Conservation (phyloP, 2,329 filamentous ascomycete species). For the Aspergillus sp. region DNA sequence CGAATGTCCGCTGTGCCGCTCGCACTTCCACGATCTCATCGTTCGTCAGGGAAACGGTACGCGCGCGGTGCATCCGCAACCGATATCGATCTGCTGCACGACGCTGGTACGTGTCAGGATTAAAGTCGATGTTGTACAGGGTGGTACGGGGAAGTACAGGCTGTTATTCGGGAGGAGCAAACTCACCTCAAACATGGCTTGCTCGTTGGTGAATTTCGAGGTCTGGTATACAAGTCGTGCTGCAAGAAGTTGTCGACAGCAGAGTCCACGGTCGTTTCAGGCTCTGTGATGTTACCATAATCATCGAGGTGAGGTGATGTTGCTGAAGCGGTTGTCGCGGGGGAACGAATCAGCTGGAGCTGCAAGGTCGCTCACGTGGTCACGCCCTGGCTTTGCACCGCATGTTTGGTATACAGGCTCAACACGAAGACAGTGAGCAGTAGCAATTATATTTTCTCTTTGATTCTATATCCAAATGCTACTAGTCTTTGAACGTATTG, state of each 20-base stretch:
- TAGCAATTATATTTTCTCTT: not conserved
- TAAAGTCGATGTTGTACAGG: not conserved
- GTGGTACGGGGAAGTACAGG: constrained; percentile 1
- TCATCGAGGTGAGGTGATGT: not conserved
- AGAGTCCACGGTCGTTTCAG: not conserved
- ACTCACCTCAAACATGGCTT: constrained; percentile 31
- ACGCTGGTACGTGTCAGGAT: constrained; percentile 44
- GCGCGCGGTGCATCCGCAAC: constrained; percentile 78
- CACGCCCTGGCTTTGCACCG: not conserved
- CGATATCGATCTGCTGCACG: constrained; percentile 73
- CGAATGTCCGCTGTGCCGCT: constrained; percentile 92
- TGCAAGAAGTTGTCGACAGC: not conserved
- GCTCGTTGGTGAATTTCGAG: not conserved
- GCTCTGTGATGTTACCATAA: constrained; percentile 2
- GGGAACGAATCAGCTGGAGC: not conserved
- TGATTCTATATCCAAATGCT: not conserved
- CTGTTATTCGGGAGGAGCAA: not conserved
- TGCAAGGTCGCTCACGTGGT: constrained; percentile 4
- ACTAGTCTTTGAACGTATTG: too few relatives aligned
- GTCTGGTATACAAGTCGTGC: not conserved
- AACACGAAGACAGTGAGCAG: not conserved
- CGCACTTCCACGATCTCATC: constrained; percentile 91
- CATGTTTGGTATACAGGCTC: not conserved
- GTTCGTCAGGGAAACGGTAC: constrained; percentile 76
- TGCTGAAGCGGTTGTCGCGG: not conserved